A percentile compares a stretch with the other conserved stretches of the same genome.
These are phyloP conservation scores for Populus ilicifolia DNA, from an alignment of 345 rosid species.

Conservation along the genomic window DNA sequence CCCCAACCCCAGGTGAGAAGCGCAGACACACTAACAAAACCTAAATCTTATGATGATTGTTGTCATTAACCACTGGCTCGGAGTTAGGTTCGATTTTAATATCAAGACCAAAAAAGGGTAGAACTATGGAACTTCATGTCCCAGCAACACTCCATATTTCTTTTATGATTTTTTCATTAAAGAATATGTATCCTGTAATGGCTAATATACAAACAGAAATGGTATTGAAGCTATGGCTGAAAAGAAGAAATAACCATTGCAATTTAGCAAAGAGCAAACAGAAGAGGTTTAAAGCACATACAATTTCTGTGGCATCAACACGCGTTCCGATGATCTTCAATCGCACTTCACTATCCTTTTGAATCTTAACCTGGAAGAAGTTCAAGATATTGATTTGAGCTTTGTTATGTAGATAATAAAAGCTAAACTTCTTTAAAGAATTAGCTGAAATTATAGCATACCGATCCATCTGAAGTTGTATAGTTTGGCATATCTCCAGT, in stretches of 20 bases:
- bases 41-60: too few species aligned
- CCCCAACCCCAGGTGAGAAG: too few species aligned
- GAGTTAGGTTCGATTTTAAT: too few species aligned
- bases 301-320: slow-evolving; percentile 88
- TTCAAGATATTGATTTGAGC: not conserved
- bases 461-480: slow-evolving; percentile 89
- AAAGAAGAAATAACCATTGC: not conserved
- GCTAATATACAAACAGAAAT: not conserved
- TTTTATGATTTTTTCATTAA: not conserved
- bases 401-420: not conserved
- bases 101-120: too few species aligned
- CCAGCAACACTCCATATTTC: too few species aligned
- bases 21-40: too few species aligned
- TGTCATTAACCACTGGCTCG: too few species aligned
- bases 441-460: slow-evolving; percentile 23
- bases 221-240: not conserved
- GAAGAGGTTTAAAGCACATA: slow-evolving; percentile 26
- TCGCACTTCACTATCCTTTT: slow-evolving; percentile 87
- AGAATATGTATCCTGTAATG: not conserved
- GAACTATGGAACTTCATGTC: too few species aligned
- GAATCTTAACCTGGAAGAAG: slow-evolving; percentile 74
- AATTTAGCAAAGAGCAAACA: not conserved
- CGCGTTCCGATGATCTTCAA: slow-evolving; percentile 89
- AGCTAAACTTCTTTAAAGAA: not conserved
- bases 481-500: slow-evolving; percentile 91